Base-by-base conservation (phyloP, 1,284 basidiomycete species). In the Cryptococcus maquisensis region DNA sequence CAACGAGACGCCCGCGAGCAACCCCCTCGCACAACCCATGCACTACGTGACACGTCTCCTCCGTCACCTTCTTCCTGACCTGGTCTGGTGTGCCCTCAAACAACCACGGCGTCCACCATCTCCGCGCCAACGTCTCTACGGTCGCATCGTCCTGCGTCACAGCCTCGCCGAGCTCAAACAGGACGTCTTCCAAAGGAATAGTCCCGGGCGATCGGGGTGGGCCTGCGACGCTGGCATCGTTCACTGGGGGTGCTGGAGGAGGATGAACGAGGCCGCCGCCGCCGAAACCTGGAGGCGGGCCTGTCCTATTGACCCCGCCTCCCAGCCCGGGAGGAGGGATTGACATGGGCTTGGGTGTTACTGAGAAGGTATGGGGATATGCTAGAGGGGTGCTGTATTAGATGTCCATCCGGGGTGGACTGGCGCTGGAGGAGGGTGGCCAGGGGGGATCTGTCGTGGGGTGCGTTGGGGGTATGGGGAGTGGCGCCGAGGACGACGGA, bases 121-220 rank as follows among this genome's bases (percentile, higher is more conserved):
- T 61, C 8, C 62, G 60, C n/a, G 74, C 67, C 8, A 74, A 66
- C 0, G 68, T 69, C 56, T 69, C 67, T 12, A 76, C 70, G 5
- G 73, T 73, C 10, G 66, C 69, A 39, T 73, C 73, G 53, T 77
- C 76, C 44, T 67, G 65, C 3, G 75, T 77, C 51, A 75, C 60
- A 3, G 56, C 61, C 37, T 78, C 75, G 16, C 75, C 75, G 28
- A 78, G 65, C 64, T 78, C 76, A 55, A 76, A 71, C 37, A 78
- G 56, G 24, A 77, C 67, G 46, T 76, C 73, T 47, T 73, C 69
- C 8, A 78, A 64, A 5, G 71, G 67, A 12, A 76, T 71, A 18
- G 66, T 53, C 4, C 65, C 63, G 1, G 60, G 67, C 1, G 62
- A 57, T 48, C 71, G 55, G 2, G 72, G 67, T 16, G 70, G 66